phyloP scores from a whole-genome alignment of 1,139 yeast species.

The Ashbya aceris region DNA sequence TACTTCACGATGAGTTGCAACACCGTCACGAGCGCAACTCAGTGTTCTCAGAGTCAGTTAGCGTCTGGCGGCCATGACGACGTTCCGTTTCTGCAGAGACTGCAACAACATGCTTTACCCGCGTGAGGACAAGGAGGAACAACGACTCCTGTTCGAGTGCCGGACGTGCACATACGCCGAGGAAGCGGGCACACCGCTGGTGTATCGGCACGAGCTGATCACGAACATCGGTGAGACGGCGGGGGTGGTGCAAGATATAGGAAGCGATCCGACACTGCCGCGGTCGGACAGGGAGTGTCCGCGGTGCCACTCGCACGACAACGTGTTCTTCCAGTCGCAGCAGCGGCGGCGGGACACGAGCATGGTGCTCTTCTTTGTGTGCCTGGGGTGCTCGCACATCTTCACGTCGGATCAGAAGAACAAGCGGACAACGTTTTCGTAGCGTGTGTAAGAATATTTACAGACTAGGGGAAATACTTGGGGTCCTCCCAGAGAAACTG shows the following conservation, averaged over 20 bases:
- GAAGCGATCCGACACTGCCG: constrained; percentile 92
- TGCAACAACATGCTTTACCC: constrained; percentile 98
- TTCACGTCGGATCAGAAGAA: constrained; percentile 37
- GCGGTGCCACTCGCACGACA: constrained; percentile 73
- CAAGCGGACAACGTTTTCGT: constrained; percentile 28
- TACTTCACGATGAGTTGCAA: no score
- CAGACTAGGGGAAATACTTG: no score
- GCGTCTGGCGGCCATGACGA: constrained; percentile 51
- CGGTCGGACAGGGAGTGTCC: constrained; percentile 92
- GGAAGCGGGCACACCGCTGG: constrained; percentile 79
- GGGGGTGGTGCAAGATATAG: constrained; percentile 95
- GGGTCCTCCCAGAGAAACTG: no score
- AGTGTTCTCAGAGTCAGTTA: background rate
- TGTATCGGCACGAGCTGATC: constrained; percentile 86
- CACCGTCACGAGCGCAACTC: no score
- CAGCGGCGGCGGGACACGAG: constrained; percentile 91
- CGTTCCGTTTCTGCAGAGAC: constrained; percentile 87
- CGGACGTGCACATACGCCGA: constrained; percentile 94
- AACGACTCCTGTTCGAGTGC: constrained; percentile 77
- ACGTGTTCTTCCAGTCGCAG: constrained; percentile 95
- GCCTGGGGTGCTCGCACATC: constrained; percentile 75
- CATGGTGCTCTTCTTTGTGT: constrained; percentile 91
- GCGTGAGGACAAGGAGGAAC: constrained; percentile 73
- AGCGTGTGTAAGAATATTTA: no score
- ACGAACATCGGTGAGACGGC: constrained; percentile 87